Evolutionary conservation across 768 basidiomycete species (phyloP).

Genomic region (Hygrocybe punicea): DNA sequence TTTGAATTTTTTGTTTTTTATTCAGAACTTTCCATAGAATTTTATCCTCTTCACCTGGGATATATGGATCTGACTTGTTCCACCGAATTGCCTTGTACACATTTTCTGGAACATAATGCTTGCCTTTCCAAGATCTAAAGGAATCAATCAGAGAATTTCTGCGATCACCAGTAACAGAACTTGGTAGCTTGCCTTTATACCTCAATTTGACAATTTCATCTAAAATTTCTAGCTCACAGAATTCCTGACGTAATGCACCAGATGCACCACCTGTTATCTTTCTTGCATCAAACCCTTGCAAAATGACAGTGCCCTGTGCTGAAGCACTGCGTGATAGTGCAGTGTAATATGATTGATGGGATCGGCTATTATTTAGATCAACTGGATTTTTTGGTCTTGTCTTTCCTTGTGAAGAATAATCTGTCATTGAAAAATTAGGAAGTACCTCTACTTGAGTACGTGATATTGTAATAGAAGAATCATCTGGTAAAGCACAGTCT

Average conservation of each 20-base stretch:
- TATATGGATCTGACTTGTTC: background rate
- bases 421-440: conserved; percentile 32
- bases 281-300: conserved; percentile 21
- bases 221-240: conserved; percentile 18
- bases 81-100: conserved; percentile 5
- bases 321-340: background rate
- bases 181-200: conserved; percentile 7
- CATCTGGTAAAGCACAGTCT: conserved; percentile 19
- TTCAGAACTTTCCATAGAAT: no score
- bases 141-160: background rate
- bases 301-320: conserved; percentile 20
- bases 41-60: no score
- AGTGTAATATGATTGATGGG: background rate
- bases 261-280: conserved; percentile 16
- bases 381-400: conserved; percentile 26
- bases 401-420: conserved; percentile 22
- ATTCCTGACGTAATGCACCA: conserved; percentile 20
- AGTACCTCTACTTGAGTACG: conserved; percentile 24
- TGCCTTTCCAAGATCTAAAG: background rate
- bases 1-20: no score
- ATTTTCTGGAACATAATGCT: conserved; percentile 3
- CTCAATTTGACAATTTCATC: conserved; percentile 21
- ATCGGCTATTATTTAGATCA: conserved; percentile 17
- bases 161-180: background rate
- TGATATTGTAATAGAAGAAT: conserved; percentile 11